These are phyloP conservation scores for Helianthus annuus DNA, from an alignment of 129 eudicot genomes.

Conservation along the genomic window HanXRQr2.0-SUNRISE NC_035447.2:111092949-111093448, in stretches of 20 bases:
- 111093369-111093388: background rate
- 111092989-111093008: background rate
- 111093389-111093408: background rate
- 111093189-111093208: background rate
- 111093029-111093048: no score
- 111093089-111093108: background rate
- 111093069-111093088: background rate
- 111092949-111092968: no score
- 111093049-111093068: background rate
- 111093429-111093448: slow-evolving; percentile 77
- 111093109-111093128: background rate
- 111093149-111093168: slow-evolving; percentile 30
- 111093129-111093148: slow-evolving; percentile 16
- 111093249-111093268: slow-evolving; percentile 17
- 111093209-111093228: background rate
- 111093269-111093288: slow-evolving; percentile 68
- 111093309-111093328: slow-evolving; percentile 90
- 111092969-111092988: background rate
- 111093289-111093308: slow-evolving; percentile 76
- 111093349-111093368: background rate
- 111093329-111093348: slow-evolving; percentile 48
- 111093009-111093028: background rate
- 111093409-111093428: slow-evolving; percentile 59
- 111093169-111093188: slow-evolving; percentile 10
- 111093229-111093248: background rate